Evolutionary conservation across 1,284 basidiomycete genomes (phyloP), one percentile per base, ranked within the genome.

Genomic region (Singerocomus inundabilis): DNA sequence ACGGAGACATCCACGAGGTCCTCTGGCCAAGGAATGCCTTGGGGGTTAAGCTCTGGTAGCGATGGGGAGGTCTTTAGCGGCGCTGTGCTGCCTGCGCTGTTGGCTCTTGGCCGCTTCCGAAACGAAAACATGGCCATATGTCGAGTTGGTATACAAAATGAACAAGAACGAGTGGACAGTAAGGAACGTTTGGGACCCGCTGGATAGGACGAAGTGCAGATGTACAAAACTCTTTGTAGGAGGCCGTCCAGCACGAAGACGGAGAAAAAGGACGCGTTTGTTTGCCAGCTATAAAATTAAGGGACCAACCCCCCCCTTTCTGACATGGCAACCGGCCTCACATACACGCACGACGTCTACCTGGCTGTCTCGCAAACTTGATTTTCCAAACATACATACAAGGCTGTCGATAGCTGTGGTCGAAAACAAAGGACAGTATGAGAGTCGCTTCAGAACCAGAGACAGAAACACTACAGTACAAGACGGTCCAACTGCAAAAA

Each of bases 11-110:
- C 85, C 42, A 91, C 82, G 34, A 91, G 78, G 65, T 82, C 77
- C 69, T 84, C 83, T 25, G 88, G 88, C 88, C 88, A 91, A 51
- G 85, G 82, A 41, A 90, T 85, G 31, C 82, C 84, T 59, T 82
- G 81, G 36, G 82, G 76, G 38, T 74, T 76, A 59, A 91, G 78
- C 61, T 87, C 80, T 46, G 88, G 88, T 35, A 91, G 77, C 33
- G 88, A 90, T 11, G 88, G 85, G 29, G 85, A 87, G 18, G 80
- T 73, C 48, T 69, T 67, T 15, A 70, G 41, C 26, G 58, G 78
- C 63, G 30, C 75, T 64, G 33, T 76, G 49, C 64, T 67, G 62
- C 49, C 71, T 56, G 55, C 73, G 74, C 57, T 75, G 59, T 40
- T 63, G 46, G 57, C 64, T 57, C 48, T 66, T 62, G 63, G 75